Conservation (phyloP, 1,284 basidiomycete genomes). For the Malassezia restricta region DNA sequence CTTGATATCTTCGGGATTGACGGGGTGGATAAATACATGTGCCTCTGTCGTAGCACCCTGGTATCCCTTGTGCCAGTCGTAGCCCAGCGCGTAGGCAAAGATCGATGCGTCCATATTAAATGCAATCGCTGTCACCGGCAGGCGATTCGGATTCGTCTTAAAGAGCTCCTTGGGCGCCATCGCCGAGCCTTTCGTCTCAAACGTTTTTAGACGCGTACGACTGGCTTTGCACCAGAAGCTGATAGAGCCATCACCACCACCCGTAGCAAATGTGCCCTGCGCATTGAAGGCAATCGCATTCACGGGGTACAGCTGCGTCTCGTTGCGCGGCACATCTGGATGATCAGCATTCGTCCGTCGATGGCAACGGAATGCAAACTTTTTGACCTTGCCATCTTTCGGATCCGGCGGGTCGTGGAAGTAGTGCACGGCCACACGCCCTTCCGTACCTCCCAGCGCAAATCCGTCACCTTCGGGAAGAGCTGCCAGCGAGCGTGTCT, state of each 20-base stretch:
- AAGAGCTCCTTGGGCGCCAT: slow-evolving; percentile 34
- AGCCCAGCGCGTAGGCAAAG: slow-evolving; percentile 42
- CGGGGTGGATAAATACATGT: slow-evolving; percentile 35
- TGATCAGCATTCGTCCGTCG: slow-evolving; percentile 63
- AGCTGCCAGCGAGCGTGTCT: slow-evolving; percentile 57
- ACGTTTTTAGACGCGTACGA: slow-evolving; percentile 67
- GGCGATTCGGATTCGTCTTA: slow-evolving; percentile 34
- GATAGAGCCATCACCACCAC: slow-evolving; percentile 54
- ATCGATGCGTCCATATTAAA: slow-evolving; percentile 40
- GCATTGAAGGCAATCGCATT: slow-evolving; percentile 84
- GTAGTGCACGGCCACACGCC: slow-evolving; percentile 87
- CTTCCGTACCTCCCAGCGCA: slow-evolving; percentile 86
- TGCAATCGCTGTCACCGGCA: slow-evolving; percentile 35
- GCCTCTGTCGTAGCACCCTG: slow-evolving; percentile 27
- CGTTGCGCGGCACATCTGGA: slow-evolving; percentile 30
- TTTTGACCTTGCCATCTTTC: slow-evolving; percentile 48
- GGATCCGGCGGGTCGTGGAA: slow-evolving; percentile 46
- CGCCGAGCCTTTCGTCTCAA: slow-evolving; percentile 35
- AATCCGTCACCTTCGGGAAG: slow-evolving; percentile 39
- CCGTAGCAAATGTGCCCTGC: slow-evolving; percentile 87
- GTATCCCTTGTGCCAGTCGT: slow-evolving; percentile 45
- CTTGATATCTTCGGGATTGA: slow-evolving; percentile 35
- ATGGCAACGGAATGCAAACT: slow-evolving; percentile 95
- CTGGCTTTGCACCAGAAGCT: slow-evolving; percentile 68
- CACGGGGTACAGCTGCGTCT: slow-evolving; percentile 66